Conservation (phyloP, 345 rosid species). For the Raphanus raphanistrum region DNA sequence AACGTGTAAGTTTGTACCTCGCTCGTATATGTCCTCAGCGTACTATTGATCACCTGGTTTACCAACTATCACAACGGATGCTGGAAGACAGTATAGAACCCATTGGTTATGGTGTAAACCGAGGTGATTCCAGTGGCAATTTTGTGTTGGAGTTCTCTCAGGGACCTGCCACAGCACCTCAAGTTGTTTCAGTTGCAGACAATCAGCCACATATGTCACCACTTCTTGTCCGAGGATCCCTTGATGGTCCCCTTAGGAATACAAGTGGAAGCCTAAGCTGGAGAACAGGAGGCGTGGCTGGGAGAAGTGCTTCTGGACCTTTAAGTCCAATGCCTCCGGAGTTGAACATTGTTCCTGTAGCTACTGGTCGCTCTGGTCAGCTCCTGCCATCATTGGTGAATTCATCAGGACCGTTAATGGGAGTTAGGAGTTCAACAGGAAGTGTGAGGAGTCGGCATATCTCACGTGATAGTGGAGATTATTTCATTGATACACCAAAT, state of each 20-base stretch:
- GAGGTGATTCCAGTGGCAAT: conserved; percentile 81
- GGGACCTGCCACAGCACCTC: conserved; percentile 76
- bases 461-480: conserved; percentile 97
- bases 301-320: conserved; percentile 91
- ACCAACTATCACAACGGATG: conserved; percentile 91
- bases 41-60: conserved; percentile 96
- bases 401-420: conserved; percentile 97
- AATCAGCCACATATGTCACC: conserved; percentile 97
- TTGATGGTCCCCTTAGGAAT: conserved; percentile 94
- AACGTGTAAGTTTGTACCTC: conserved; percentile 94
- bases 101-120: conserved; percentile 52
- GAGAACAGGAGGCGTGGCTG: conserved; percentile 87
- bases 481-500: conserved; percentile 90
- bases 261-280: conserved; percentile 95
- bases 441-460: conserved; percentile 93
- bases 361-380: conserved; percentile 90
- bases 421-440: conserved; percentile 95
- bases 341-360: conserved; percentile 70
- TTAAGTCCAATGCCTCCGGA: conserved; percentile 95
- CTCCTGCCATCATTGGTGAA: conserved; percentile 85
- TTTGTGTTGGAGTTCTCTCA: conserved; percentile 93
- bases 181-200: conserved; percentile 67
- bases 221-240: conserved; percentile 90
- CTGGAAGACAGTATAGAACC: conserved; percentile 91
- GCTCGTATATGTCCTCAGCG: conserved; percentile 98